These are phyloP conservation scores for Geotrichum carabidarum DNA, from an alignment of 1,139 yeast genomes.

Conservation along the genomic window DNA sequence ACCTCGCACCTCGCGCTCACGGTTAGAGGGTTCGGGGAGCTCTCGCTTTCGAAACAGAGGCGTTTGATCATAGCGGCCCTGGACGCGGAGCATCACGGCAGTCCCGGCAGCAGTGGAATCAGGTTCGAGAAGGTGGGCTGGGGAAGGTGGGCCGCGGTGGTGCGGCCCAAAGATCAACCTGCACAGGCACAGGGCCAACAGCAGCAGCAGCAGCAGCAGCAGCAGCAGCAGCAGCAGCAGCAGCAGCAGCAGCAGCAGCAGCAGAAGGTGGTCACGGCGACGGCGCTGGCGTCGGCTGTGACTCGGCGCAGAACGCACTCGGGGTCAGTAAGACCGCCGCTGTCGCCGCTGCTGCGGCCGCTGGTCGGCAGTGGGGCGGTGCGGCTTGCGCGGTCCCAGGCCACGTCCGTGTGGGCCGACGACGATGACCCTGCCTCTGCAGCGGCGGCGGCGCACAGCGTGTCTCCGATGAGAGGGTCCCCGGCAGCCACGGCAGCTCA, in stretches of 20 bases:
- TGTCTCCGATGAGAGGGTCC: constrained; percentile 8
- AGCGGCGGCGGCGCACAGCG: neutral
- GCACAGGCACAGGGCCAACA: neutral
- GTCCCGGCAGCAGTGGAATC: constrained; percentile 28
- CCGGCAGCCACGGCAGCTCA: constrained; percentile 5
- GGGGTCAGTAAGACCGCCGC: constrained; percentile 14
- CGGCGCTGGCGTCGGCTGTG: neutral
- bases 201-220: neutral
- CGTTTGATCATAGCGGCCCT: constrained; percentile 84
- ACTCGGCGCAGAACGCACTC: constrained; percentile 16
- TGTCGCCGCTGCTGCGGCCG: constrained; percentile 15
- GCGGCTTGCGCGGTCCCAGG: neutral
- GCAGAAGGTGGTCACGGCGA: neutral
- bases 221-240: neutral
- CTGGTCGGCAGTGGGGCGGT: constrained; percentile 1
- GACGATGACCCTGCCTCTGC: constrained; percentile 13
- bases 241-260: neutral
- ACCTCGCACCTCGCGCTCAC: constrained; percentile 72
- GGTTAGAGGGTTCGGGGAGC: constrained; percentile 71
- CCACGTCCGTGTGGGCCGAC: constrained; percentile 16
- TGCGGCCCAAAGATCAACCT: neutral
- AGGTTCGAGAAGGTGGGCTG: constrained; percentile 92
- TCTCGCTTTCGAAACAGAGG: constrained; percentile 83
- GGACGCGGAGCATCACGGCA: constrained; percentile 61
- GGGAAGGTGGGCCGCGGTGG: constrained; percentile 90